Conservation (phyloP, 1,284 basidiomycete genomes). For the Ceratobasidium sp. region DNA sequence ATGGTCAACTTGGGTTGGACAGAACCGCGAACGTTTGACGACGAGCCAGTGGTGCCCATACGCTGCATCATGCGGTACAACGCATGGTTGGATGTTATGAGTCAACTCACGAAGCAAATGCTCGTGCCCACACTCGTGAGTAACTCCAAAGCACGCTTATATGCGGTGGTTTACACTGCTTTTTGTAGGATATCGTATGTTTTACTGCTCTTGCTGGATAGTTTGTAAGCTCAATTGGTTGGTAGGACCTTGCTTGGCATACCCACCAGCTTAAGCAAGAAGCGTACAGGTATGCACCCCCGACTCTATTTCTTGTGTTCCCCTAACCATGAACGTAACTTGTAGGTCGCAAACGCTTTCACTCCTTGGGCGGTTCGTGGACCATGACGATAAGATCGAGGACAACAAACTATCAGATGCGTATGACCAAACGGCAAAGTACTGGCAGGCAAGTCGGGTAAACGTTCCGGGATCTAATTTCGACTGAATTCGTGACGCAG, state of each 20-base stretch:
- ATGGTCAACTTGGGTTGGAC: constrained; percentile 65
- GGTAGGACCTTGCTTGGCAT: constrained; percentile 63
- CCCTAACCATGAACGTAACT: not conserved
- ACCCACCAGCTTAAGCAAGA: constrained; percentile 61
- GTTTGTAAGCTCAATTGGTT: not conserved
- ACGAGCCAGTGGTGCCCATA: constrained; percentile 45
- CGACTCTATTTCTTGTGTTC: not conserved
- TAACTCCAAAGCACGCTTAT: too few relatives aligned
- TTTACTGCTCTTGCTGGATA: not conserved
- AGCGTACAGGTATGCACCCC: constrained; percentile 52
- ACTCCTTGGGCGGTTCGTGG: constrained; percentile 48
- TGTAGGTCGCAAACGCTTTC: constrained; percentile 45
- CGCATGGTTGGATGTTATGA: constrained; percentile 63
- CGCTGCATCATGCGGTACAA: constrained; percentile 56
- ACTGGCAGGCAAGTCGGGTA: constrained; percentile 50
- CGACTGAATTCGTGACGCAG: constrained; percentile 11
- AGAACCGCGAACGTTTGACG: constrained; percentile 54
- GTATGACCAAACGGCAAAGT: constrained; percentile 53
- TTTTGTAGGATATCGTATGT: constrained; percentile 44
- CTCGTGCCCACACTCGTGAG: constrained; percentile 53
- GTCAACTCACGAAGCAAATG: constrained; percentile 53
- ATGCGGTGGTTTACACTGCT: not conserved
- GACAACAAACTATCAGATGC: constrained; percentile 51
- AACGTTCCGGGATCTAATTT: not conserved
- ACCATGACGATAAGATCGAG: constrained; percentile 55